Base-by-base conservation (phyloP, 305 asterid species). In the Fraxinus paxiana region DNA sequence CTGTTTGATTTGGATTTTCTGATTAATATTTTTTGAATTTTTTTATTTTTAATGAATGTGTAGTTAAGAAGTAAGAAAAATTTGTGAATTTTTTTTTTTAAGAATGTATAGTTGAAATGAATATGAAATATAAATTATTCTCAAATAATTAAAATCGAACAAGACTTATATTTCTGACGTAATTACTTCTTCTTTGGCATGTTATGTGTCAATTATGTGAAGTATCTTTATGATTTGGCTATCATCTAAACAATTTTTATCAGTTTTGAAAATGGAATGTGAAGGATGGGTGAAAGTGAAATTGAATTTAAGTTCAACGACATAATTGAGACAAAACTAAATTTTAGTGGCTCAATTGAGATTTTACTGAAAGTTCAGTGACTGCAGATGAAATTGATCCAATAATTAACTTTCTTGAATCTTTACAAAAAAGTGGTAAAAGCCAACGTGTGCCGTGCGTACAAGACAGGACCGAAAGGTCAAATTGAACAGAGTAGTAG, bases 401-500 rank as follows among this genome's bases (percentile, higher is more conserved):
- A 12, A 10, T 43, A 43, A 12, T 43, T 38, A 43, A 10, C 54
- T 34, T 5, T 2, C 18, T 59, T 18, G 77, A 71, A 18, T 79
- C 34, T 51, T 4, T 34, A 20, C 56, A 18, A 71, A 80, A 69
- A 4, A 28, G 13, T 38, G 35, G 38, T 34, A 37, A 72, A 54
- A 31, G 78, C 73, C 2, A 79, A 79, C 73, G 78, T 33, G 78
- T 33, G 59, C n/a, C 65, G 63, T 33, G 38, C 6, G 63, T 12
- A 3, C 35, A 71, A 1, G 72, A 20, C 12, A 48, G 22, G 30
- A 51, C 22, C 56, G 35, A 33, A 33, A 28, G 78, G 73, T 80
- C 83, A 34, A 80, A 59, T 73, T 72, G 54, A 33, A 33, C 51
- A 8, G 8, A 34, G 37, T 12, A 12, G 65, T 41, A 12, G 65